phyloP scores from a whole-genome alignment of 352 stramenopile species.

The Phytopythium aichiense region DNA sequence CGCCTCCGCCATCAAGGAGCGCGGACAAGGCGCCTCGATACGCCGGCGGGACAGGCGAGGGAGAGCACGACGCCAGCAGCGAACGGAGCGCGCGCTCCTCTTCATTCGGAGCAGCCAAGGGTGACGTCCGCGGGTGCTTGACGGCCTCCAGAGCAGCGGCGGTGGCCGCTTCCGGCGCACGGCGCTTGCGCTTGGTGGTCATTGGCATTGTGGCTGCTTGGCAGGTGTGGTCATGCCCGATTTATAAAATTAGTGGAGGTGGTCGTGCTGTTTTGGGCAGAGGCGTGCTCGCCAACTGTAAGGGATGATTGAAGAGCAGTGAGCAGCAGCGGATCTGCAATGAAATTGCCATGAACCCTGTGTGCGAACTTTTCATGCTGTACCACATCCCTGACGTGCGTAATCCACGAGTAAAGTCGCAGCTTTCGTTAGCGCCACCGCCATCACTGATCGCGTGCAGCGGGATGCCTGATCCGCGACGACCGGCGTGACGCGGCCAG shows the following conservation, averaged over 20 bases:
- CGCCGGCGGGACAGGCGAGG: not conserved
- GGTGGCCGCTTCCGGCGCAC: not conserved
- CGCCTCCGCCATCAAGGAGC: not conserved
- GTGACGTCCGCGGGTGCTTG: not conserved
- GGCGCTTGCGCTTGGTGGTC: slow-evolving; percentile 1
- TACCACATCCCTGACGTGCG: no score
- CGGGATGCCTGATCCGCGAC: no score
- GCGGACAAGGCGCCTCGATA: not conserved
- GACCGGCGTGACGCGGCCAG: not conserved
- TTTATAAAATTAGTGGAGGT: no score
- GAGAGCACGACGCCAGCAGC: not conserved
- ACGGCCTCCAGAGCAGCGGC: not conserved
- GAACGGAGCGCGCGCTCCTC: not conserved
- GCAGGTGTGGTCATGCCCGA: no score
- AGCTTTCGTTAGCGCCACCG: no score
- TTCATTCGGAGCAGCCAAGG: not conserved
- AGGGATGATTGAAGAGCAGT: not conserved
- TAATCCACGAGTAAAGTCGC: no score
- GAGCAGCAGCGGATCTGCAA: not conserved
- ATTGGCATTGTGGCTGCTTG: not conserved
- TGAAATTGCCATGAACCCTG: not conserved
- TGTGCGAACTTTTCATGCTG: no score
- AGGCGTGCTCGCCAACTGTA: not conserved
- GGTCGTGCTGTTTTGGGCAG: no score
- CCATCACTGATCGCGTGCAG: no score